Evolutionary conservation across 208 protist species (phyloP), one percentile per base, ranked within the genome.

Genomic region (Leptomonas seymouri): DNA sequence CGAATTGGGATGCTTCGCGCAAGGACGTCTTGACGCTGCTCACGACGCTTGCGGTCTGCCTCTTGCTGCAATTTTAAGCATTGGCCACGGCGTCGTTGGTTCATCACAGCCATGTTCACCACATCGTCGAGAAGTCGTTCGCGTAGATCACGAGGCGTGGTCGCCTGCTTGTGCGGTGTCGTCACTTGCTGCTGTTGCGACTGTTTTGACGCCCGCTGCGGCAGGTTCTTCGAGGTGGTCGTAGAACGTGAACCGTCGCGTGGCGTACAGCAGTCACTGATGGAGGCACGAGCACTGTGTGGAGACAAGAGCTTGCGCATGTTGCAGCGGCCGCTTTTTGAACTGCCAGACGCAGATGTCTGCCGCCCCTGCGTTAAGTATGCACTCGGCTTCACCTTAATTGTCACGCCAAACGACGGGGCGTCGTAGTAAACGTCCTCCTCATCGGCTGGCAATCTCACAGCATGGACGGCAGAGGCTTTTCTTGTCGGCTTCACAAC

Each of bases 381-480:
- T 23, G 66, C 60, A 34, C 78, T 83, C 9, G 75, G 68, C 54
- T 78, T 69, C 20, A 81, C 75, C 30, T 65, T 21, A 20, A 85
- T 77, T 4, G 75, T 74, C 16, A 73, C 58, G 11, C 53, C 49
- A 14, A 75, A 50, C 25, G 67, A 23, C 0, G 66, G 69, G 14
- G 71, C 54, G n/a, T 71, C 57, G 63, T 78, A 71, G 30, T 60
- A 64, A 20, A 41, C 51, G 46, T 76, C 66, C 21, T 65, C 72
- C 11, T 71, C 60, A 0, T 76, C 65, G 1, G 74, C 68, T 15
- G 69, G 5, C 3, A 48, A 66, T 20, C 59, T 49, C 9, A 45
- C 36, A 0, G 45, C 48, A 44, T 45, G 34, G 23, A 48, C 31
- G 5, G 49, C 23, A 16, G 49, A 1, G 8, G 41, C 45, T 39